Evolutionary conservation across 306 rosid species (phyloP).

Genomic region (Lathyrus sativus): DNA sequence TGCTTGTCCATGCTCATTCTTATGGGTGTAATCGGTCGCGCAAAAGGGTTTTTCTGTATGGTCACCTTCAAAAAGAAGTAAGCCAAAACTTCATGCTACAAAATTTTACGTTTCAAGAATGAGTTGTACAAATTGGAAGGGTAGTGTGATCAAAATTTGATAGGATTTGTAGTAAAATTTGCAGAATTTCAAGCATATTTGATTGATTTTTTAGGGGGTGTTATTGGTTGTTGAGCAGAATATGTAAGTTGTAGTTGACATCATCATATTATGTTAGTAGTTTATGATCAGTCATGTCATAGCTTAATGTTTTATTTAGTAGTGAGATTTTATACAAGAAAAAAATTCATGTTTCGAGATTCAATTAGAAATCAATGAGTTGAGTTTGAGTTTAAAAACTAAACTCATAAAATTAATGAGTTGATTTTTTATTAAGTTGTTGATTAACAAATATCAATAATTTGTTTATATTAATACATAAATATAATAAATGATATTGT

Average conservation of each 20-base stretch:
- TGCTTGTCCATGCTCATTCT: conserved; percentile 61
- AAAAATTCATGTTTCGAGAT: too few relatives aligned
- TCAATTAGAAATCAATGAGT: too few relatives aligned
- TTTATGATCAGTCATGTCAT: not conserved
- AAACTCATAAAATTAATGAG: too few relatives aligned
- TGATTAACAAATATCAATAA: too few relatives aligned
- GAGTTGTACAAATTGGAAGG: conserved; percentile 19
- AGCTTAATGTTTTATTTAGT: not conserved
- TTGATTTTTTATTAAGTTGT: too few relatives aligned
- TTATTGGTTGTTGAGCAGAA: not conserved
- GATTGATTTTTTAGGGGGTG: conserved; percentile 21
- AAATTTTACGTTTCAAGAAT: not conserved
- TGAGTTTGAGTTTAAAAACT: too few relatives aligned
- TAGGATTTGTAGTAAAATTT: conserved; percentile 12
- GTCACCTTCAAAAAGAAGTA: conserved; percentile 72
- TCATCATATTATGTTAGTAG: conserved; percentile 10
- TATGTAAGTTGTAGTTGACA: conserved; percentile 1
- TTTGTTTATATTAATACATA: too few relatives aligned
- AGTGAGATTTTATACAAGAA: not conserved
- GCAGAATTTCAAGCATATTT: not conserved
- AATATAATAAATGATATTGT: too few relatives aligned
- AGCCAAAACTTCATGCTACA: conserved; percentile 27
- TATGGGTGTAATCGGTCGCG: conserved; percentile 63
- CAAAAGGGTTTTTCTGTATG: conserved; percentile 65
- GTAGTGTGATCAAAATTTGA: conserved; percentile 10